These are phyloP conservation scores for Erysimum cheiranthoides DNA, from an alignment of 345 rosid genomes.

Conservation along the genomic window DNA sequence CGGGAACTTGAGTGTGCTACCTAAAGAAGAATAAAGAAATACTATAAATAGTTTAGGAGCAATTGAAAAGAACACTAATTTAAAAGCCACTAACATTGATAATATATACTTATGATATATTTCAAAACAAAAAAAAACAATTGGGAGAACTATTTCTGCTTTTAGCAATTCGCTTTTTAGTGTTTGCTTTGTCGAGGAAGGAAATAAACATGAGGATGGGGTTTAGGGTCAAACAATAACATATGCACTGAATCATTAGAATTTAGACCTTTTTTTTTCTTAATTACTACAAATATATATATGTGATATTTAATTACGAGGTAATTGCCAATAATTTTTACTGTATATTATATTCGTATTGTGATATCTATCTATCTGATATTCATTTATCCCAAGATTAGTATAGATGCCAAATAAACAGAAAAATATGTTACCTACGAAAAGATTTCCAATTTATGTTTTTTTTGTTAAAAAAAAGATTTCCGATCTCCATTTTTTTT, in stretches of 20 bases:
- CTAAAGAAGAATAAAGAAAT: conserved; percentile 29
- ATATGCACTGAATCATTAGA: conserved; percentile 16
- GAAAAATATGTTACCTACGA: background rate
- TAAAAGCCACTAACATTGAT: conserved; percentile 31
- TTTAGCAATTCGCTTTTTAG: conserved; percentile 34
- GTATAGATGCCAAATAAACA: background rate
- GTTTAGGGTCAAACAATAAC: conserved; percentile 43
- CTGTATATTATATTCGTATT: background rate
- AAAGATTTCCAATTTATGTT: background rate
- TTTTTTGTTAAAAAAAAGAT: no score
- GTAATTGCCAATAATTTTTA: background rate
- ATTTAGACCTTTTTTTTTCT: background rate
- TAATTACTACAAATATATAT: background rate
- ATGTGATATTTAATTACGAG: background rate
- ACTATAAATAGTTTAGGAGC: conserved; percentile 12
- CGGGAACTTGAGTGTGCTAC: conserved; percentile 25
- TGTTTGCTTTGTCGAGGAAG: conserved; percentile 42
- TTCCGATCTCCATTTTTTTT: background rate
- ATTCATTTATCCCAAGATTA: background rate
- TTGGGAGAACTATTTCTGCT: conserved; percentile 38
- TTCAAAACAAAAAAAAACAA: background rate
- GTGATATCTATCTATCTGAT: background rate
- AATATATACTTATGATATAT: background rate
- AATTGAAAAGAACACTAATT: conserved; percentile 27
- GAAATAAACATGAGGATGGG: conserved; percentile 47